Evolutionary conservation across 805 yeast species (phyloP), one percentile per base, ranked within the genome.

Genomic region (Lachancea quebecensis): DNA sequence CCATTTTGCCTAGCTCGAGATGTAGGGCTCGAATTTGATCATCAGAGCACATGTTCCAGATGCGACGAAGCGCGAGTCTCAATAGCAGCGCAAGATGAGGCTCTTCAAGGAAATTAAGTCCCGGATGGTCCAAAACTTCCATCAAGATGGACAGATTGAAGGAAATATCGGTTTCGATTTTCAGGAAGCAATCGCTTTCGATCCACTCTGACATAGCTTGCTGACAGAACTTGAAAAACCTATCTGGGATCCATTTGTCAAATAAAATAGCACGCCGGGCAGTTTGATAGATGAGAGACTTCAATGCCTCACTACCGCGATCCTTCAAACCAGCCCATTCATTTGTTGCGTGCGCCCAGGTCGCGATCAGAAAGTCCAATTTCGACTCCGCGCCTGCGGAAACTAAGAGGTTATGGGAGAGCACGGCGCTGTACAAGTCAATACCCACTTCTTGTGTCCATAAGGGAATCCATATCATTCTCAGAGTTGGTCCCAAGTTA

Each of bases 41-140:
- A 10, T 45, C 34, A 7, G 11, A 10, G 33, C 48, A 48, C 16
- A 36, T 14, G 7, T 33, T 28, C 17, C 42, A 39, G 8, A 60
- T 41, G 12, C 49, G 45, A 12, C 39, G 44, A 36, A 59, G 44
- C 3, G 66, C 44, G 14, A 50, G 33, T 25, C 50, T 42, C 33
- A 62, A 43, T 6, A 62, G 40, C 6, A 48, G 15, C 6, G 48
- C 21, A 29, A 62, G 44, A 30, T 51, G 54, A 11, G 55, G 50
- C 45, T 62, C 59, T 15, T 59, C 51, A 8, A 54, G 35, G 27
- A 48, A 56, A 47, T 59, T 54, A 16, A 57, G 43, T 25, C 60
- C 59, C 7, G 66, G 62, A 46, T 63, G 68, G 44, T 64, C 68
- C 27, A 63, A 49, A 1, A 63, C 31, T 46, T 64, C 68, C 67